phyloP scores from a whole-genome alignment of 108 stramenopile genomes.

The Pseudonitzschia pungens region DNA sequence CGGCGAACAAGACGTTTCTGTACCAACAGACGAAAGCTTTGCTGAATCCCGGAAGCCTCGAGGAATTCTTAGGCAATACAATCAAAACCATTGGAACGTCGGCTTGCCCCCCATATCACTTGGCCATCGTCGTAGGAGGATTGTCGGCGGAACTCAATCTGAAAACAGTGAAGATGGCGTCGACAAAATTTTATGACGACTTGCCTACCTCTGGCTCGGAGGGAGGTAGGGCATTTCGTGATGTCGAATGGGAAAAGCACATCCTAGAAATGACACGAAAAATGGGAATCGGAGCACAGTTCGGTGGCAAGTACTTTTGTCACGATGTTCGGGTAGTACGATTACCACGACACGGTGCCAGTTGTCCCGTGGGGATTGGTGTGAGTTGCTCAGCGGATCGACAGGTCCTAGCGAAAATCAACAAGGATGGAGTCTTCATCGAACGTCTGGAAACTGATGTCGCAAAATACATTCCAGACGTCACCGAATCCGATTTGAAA shows the following conservation, averaged over 20 bases:
- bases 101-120: constrained; percentile 96
- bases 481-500: constrained; percentile 54
- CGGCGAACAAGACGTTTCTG: constrained; percentile 96
- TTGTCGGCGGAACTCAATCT: constrained; percentile 90
- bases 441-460: constrained; percentile 93
- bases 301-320: constrained; percentile 98
- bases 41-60: constrained; percentile 83
- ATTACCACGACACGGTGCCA: constrained; percentile 94
- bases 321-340: constrained; percentile 95
- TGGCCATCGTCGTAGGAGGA: constrained; percentile 95
- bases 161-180: constrained; percentile 94
- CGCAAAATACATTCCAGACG: constrained; percentile 90
- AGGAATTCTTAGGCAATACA: constrained; percentile 87
- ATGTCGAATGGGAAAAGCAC: constrained; percentile 86
- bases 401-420: constrained; percentile 93
- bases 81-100: constrained; percentile 94
- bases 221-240: constrained; percentile 91
- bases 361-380: constrained; percentile 96
- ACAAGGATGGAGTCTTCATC: constrained; percentile 92
- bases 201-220: constrained; percentile 83
- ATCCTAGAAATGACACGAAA: constrained; percentile 89
- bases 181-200: constrained; percentile 91
- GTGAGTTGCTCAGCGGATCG: constrained; percentile 97
- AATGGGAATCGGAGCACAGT: constrained; percentile 94
- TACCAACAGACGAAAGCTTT: constrained; percentile 97